A percentile compares a stretch with the other conserved stretches of the same genome.
Evolutionary conservation across 1,284 basidiomycete species (phyloP).

Genomic region (Moesziomyces parantarcticus): DNA sequence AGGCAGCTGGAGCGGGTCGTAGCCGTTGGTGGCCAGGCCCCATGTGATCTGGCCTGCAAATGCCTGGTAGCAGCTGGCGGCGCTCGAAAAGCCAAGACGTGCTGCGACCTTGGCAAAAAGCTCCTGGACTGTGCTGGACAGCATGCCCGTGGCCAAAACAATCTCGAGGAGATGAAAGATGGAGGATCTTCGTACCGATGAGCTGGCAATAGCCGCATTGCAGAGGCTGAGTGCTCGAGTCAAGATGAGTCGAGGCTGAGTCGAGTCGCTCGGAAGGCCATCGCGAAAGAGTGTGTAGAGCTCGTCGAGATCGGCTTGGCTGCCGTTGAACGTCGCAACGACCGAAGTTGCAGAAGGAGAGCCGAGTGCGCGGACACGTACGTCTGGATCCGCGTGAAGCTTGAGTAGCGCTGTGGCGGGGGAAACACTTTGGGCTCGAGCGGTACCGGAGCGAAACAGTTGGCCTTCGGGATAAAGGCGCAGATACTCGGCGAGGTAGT

Average conservation of each 20-base stretch:
- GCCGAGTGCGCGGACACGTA: slow-evolving; percentile 84
- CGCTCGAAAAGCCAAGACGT: slow-evolving; percentile 76
- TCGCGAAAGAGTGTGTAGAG: slow-evolving; percentile 44
- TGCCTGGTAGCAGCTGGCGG: slow-evolving; percentile 79
- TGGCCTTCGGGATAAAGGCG: slow-evolving; percentile 9
- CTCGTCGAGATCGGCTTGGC: slow-evolving; percentile 14
- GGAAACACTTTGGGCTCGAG: slow-evolving; percentile 6
- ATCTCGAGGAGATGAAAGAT: slow-evolving; percentile 88
- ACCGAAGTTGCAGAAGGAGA: slow-evolving; percentile 76
- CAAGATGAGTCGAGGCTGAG: slow-evolving; percentile 80
- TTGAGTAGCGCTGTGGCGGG: slow-evolving; percentile 18
- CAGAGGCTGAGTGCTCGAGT: slow-evolving; percentile 81
- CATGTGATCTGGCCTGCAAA: slow-evolving; percentile 79
- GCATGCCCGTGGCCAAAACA: slow-evolving; percentile 62
- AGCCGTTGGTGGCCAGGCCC: slow-evolving; percentile 59
- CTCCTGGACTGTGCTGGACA: slow-evolving; percentile 75
- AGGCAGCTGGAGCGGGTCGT: slow-evolving; percentile 77
- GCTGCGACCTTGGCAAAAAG: slow-evolving; percentile 76
- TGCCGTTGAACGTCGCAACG: slow-evolving; percentile 62
- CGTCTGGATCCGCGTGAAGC: slow-evolving; percentile 75
- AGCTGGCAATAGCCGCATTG: slow-evolving; percentile 85
- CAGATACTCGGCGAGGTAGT: slow-evolving; percentile 73
- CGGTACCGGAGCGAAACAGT: slow-evolving; percentile 14
- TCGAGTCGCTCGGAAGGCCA: slow-evolving; percentile 30
- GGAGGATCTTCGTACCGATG: slow-evolving; percentile 81